A percentile compares a stretch with the other conserved stretches of the same genome.
Evolutionary conservation across 2,329 filamentous ascomycete genomes (phyloP).

Genomic region (Fusarium caatingaense): DNA sequence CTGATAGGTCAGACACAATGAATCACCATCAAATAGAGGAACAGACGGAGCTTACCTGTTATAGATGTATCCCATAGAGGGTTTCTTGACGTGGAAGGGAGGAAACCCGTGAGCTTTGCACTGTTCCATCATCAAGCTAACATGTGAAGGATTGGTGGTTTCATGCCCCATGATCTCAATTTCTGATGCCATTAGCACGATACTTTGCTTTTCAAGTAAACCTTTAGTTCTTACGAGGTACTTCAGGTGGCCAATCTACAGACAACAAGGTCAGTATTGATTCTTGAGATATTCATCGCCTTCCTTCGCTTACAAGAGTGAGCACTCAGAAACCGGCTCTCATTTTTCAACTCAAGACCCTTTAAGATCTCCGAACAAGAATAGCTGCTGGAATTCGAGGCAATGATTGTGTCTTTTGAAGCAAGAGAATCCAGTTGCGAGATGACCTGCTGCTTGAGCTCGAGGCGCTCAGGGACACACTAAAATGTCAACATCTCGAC

Average conservation of each 20-base stretch:
- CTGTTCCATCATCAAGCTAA: slow-evolving; percentile 42
- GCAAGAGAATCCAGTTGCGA: slow-evolving; percentile 54
- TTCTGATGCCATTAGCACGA: slow-evolving; percentile 11
- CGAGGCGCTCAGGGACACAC: slow-evolving; percentile 58
- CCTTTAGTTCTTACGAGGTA: slow-evolving; percentile 31
- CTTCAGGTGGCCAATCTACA: slow-evolving; percentile 50
- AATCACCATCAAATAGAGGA: neutral
- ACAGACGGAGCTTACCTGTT: slow-evolving; percentile 37
- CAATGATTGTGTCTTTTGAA: slow-evolving; percentile 53
- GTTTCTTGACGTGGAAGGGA: slow-evolving; percentile 47
- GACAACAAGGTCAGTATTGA: neutral
- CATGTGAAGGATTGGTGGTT: slow-evolving; percentile 34
- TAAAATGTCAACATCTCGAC: slow-evolving; percentile 30
- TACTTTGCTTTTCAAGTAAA: fast-evolving
- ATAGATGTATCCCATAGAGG: slow-evolving; percentile 50
- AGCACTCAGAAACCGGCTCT: slow-evolving; percentile 54
- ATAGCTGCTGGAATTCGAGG: slow-evolving; percentile 61
- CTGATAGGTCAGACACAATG: slow-evolving; percentile 21
- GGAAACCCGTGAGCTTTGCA: slow-evolving; percentile 47
- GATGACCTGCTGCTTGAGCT: slow-evolving; percentile 55
- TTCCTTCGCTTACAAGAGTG: slow-evolving; percentile 54
- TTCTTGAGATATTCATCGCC: fast-evolving
- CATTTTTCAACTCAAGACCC: slow-evolving; percentile 49
- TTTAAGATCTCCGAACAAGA: slow-evolving; percentile 57
- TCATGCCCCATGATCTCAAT: slow-evolving; percentile 51